A percentile compares a stretch with the other conserved stretches of the same genome.
Evolutionary conservation across 306 rosid genomes (phyloP).

Genomic region (Lathyrus aphaca): DNA sequence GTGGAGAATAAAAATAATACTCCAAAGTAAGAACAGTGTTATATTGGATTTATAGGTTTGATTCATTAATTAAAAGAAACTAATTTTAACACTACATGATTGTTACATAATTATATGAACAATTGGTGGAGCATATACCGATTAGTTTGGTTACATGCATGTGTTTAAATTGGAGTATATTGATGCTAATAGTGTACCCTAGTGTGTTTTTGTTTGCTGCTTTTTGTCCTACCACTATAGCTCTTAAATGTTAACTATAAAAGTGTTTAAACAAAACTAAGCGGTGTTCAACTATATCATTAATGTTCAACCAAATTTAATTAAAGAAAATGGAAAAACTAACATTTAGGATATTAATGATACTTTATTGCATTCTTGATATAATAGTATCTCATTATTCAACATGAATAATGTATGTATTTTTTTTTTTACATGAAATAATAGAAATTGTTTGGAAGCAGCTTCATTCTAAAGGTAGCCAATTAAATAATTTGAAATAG

Average conservation of each 20-base stretch:
- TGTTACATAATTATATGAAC: neutral
- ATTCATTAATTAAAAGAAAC: no score
- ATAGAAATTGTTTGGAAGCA: no score
- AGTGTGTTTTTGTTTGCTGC: neutral
- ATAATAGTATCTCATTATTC: no score
- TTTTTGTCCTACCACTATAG: neutral
- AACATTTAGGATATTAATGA: no score
- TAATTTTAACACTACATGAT: no score
- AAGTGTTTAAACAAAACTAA: neutral
- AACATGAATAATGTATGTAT: no score
- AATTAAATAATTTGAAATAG: no score
- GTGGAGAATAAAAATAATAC: neutral
- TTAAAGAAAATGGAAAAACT: no score
- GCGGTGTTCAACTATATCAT: neutral
- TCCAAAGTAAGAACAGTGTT: neutral
- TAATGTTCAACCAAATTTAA: neutral
- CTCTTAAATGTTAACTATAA: constrained; percentile 1
- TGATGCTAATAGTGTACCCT: neutral
- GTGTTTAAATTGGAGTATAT: neutral
- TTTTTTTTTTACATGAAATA: no score
- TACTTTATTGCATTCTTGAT: no score
- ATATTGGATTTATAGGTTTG: neutral
- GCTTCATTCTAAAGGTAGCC: no score
- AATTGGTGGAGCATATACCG: neutral
- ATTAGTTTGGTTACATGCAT: constrained; percentile 1